phyloP scores from a whole-genome alignment of 148 eudicot genomes.

The Nyssa sinensis region DNA sequence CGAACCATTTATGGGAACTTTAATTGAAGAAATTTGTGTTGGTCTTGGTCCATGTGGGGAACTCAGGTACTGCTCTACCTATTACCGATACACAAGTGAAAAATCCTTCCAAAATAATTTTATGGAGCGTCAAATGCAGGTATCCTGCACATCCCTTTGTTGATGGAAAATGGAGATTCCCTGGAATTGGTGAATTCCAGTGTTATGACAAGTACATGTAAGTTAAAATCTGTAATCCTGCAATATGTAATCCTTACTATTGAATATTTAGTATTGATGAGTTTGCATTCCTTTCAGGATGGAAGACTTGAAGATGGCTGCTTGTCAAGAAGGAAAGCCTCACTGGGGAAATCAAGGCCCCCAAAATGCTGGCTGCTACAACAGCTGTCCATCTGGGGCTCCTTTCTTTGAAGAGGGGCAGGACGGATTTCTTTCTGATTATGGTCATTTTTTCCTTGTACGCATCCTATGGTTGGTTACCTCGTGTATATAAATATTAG shows the following conservation, averaged over 20 bases:
- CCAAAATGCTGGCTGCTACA: constrained; percentile 52
- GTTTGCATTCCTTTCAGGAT: constrained; percentile 35
- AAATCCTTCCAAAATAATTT: constrained; percentile 16
- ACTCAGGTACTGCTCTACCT: constrained; percentile 45
- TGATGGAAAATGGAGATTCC: constrained; percentile 67
- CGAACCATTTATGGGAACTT: constrained; percentile 42
- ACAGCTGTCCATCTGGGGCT: constrained; percentile 43
- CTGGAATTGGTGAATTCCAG: constrained; percentile 79
- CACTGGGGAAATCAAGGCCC: constrained; percentile 56
- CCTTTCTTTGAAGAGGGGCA: constrained; percentile 61
- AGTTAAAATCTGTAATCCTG: constrained; percentile 13
- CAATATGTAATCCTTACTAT: neutral
- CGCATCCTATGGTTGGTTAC: constrained; percentile 23
- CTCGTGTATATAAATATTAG: too few relatives aligned
- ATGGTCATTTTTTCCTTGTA: constrained; percentile 69
- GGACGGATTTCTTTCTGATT: constrained; percentile 53
- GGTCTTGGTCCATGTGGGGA: constrained; percentile 77
- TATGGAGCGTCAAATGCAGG: constrained; percentile 37
- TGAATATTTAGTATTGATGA: neutral
- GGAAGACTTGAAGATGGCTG: constrained; percentile 50
- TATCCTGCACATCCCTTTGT: constrained; percentile 60
- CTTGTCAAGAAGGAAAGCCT: constrained; percentile 52
- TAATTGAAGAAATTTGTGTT: constrained; percentile 56
- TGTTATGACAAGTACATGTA: too few relatives aligned
- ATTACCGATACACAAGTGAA: neutral